Base-by-base conservation (phyloP, 768 basidiomycete species). In the Sarcodon sp. region DNA sequence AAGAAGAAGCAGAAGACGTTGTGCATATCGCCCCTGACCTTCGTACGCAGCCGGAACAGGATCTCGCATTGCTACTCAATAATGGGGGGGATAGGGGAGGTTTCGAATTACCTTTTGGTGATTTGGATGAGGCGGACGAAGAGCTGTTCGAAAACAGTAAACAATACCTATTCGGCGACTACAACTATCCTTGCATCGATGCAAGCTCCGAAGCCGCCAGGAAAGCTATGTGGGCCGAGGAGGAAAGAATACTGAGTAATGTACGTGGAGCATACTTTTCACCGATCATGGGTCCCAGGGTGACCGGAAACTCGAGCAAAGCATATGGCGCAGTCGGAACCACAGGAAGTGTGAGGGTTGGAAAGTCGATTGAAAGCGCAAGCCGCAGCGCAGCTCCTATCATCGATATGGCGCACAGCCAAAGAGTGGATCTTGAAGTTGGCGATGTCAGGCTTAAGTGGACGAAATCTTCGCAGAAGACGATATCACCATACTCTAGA, bases 111-210 rank as follows among this genome's bases (percentile, higher is more conserved):
- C 77, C 77, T 18, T 91, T 89, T 58, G 79, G 78, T 1, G 79
- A 78, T 35, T 61, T 72, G n/a, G 76, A 82, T 50, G 76, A 77
- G 2, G 76, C 63, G 18, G 85, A 88, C 57, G 93, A 96, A 55
- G 69, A 70, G 53, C 63, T 94, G 46, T 98, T 83, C 57, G 71
- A 66, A 31, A 74, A 90, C 35, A 83, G 87, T 61, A 76, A 77
- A 60, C 71, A 76, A 54, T 86, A 89, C 51, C 70, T 93, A 21
- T 97, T 91, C 55, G 90, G 90, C 4, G 87, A 93, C 64, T 90
- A 91, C 60, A 77, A 87, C 57, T 94, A 93, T 59, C 92, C 91
- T 0, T 79, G 77, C 48, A 80, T 92, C 51, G 92, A 94, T 57
- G 84, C 88, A 44, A 91, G 86, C 64, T 78, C 82, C 21, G 87